Base-by-base conservation (phyloP, 768 basidiomycete species). In the Leccinum aurantiacum region DNA sequence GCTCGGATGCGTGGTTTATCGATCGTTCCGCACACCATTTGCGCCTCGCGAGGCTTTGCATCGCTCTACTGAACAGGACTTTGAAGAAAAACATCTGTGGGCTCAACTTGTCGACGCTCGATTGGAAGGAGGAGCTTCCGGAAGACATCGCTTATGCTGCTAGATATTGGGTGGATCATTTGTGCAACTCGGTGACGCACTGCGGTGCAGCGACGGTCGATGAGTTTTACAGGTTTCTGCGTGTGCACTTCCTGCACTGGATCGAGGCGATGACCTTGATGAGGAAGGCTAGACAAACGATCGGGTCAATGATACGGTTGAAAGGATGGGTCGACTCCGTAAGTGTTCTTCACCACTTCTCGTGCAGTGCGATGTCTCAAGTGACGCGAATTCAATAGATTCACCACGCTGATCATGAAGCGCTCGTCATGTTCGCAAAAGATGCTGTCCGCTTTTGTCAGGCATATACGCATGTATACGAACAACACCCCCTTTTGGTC, bases 401-500 rank as follows among this genome's bases (percentile, higher is more conserved):
- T 10, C 31, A 65, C 22, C 62, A 44, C 22, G 8, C 19, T 13
- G 37, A 56, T 29, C 59, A 71, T 22, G 61, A 63, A 25, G 62
- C 53, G 17, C 65, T 75, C 29, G 4, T 59, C 37, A 35, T 10
- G 3, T 69, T 73, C 50, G 46, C 53, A n/a, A 68, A 58, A 49
- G 72, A 75, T 31, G 65, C 68, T 22, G 63, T 70, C n/a, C 69
- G 71, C 24, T 73, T 73, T 41, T 73, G 70, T 41, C 72, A 75
- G 53, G 69, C 73, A 3, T 71, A 67, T 55, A 61, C 64, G 35
- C 66, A 66, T 3, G 69, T 62, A 8, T 75, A 75, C 48, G 72
- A 73, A 59, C 71, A 71, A 22, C 72, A 73, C 48, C 72, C 72
- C 4, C 71, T 73, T 24, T 61, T 73, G 22, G 74, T 74, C 33